phyloP scores from a whole-genome alignment of 352 stramenopile genomes.

The Phytophthora pluvialis region DNA sequence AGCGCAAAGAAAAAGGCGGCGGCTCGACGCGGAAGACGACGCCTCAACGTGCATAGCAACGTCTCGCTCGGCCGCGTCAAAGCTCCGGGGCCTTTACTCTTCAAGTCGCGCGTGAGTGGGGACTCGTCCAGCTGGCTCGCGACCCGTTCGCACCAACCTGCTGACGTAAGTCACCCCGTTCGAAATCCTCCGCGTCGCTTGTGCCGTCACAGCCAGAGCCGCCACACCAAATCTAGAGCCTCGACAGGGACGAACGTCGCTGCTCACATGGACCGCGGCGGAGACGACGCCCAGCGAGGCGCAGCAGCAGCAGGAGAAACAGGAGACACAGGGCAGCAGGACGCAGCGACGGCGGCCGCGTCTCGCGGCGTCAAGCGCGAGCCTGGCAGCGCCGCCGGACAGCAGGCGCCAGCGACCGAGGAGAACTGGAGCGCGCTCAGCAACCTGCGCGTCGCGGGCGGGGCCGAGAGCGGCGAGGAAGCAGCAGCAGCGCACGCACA shows the following conservation, averaged over 20 bases:
- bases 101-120: slow-evolving; percentile 9
- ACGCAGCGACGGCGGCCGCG: neutral
- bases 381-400: neutral
- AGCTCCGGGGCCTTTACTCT: slow-evolving; percentile 28
- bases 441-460: slow-evolving; percentile 42
- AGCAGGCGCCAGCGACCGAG: slow-evolving; percentile 21
- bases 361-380: slow-evolving; percentile 18
- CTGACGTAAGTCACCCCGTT: slow-evolving; percentile 33
- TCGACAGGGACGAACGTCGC: neutral
- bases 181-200: slow-evolving; percentile 27
- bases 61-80: slow-evolving; percentile 6
- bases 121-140: slow-evolving; percentile 23
- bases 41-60: slow-evolving; percentile 36
- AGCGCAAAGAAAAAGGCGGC: slow-evolving; percentile 27
- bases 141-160: slow-evolving; percentile 17
- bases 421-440: slow-evolving; percentile 51
- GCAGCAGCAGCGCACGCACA: slow-evolving; percentile 1
- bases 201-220: slow-evolving; percentile 13
- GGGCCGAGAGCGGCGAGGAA: slow-evolving; percentile 22
- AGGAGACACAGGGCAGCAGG: slow-evolving; percentile 18
- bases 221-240: slow-evolving; percentile 26
- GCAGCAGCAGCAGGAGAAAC: neutral
- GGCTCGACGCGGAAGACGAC: slow-evolving; percentile 15
- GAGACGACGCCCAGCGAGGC: neutral
- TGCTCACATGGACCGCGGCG: slow-evolving; percentile 19